Evolutionary conservation across 495 filamentous ascomycete species (phyloP), one percentile per base, ranked within the genome.

Genomic region (Evernia prunastri): DNA sequence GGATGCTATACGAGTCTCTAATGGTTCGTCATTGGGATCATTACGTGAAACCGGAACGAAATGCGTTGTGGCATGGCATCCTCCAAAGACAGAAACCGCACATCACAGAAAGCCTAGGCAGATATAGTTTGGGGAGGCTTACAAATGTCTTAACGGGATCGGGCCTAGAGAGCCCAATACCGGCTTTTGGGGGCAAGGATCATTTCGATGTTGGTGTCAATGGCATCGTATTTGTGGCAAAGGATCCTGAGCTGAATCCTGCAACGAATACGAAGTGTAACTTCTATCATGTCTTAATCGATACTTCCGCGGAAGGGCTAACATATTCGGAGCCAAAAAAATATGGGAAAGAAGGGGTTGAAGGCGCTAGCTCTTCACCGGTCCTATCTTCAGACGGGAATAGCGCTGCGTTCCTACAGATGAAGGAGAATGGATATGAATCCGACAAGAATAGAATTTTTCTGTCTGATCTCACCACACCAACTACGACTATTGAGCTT

Each of bases 361-460:
- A 87, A 63, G 93, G 93, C 0, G 93, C 94, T 61, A 84, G 86
- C 69, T 81, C 86, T 0, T 84, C 80, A 9, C 93, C 93, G 1
- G 82, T 86, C 7, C 88, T 96, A 65, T 90, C 89, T 4, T 85
- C 88, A 23, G 82, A 87, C 68, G 91, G 89, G 1, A 81, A 79
- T 58, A 81, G 81, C 56, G 82, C 92, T 12, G 92, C 86, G n/a
- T 91, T 96, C 66, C 83, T 91, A 49, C 82, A 87, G 39, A 92
- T 92, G 89, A 79, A 81, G 31, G 78, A 85, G 65, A 84, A 88
- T 67, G 90, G 91, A 29, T 96, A 97, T 71, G 93, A 97, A 75
- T 87, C 87, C 13, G 93, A 97, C 77, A 89, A 90, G 74, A 89
- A 92, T 56, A 80, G 89, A 6, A 80, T 96, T 6, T 73, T 97